Conservation (phyloP, 148 eudicot species). For the Selenicereus undatus region DNA sequence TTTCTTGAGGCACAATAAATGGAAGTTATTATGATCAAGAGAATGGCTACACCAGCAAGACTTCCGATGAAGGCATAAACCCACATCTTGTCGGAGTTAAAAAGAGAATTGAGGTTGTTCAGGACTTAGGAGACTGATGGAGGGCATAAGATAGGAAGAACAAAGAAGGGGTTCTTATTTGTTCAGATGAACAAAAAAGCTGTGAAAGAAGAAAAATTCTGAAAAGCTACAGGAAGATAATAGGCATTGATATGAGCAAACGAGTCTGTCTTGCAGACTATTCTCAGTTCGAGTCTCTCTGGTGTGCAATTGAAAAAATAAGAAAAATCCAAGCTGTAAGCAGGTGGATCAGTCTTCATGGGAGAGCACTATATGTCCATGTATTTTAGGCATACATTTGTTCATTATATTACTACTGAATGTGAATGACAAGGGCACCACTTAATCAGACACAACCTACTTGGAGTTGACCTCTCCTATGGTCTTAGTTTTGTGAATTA, state of each 20-base stretch:
- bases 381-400: neutral
- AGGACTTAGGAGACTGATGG: neutral
- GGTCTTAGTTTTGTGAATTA: neutral
- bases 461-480: neutral
- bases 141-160: neutral
- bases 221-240: neutral
- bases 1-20: conserved; percentile 36
- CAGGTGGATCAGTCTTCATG: conserved; percentile 24
- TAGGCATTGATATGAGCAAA: neutral
- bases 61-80: conserved; percentile 48
- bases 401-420: neutral
- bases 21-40: conserved; percentile 22
- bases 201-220: neutral
- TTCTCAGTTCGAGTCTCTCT: conserved; percentile 17
- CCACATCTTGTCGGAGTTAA: conserved; percentile 36
- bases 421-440: conserved; percentile 16
- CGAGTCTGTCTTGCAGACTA: conserved; percentile 16
- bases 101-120: neutral
- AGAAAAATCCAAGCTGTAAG: conserved; percentile 28
- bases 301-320: neutral
- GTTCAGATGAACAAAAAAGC: neutral
- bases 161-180: neutral
- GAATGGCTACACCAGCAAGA: conserved; percentile 33
- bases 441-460: neutral
- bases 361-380: conserved; percentile 10